Percentiles rank a stretch among this genome's conserved stretches.
These are phyloP conservation scores for Heliamphora exappendiculata DNA, from an alignment of 148 eudicot species.

Conservation along the genomic window DNA sequence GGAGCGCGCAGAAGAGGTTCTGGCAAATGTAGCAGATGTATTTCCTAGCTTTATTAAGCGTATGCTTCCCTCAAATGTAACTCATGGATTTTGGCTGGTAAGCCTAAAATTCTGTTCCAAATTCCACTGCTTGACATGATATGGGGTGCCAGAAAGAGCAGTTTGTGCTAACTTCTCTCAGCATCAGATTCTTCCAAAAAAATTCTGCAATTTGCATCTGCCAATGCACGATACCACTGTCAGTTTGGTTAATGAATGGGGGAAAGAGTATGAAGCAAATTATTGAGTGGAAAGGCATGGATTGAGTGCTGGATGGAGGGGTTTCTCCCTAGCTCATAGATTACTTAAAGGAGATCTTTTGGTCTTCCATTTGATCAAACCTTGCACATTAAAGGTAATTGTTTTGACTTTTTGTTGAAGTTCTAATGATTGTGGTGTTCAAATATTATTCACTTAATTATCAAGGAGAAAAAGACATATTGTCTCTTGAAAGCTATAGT, in stretches of 20 bases:
- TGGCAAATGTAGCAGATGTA: slow-evolving; percentile 19
- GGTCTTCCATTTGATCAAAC: slow-evolving; percentile 34
- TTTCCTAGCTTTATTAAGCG: slow-evolving; percentile 35
- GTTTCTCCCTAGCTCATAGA: slow-evolving; percentile 38
- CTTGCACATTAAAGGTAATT: slow-evolving; percentile 44
- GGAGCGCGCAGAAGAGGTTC: slow-evolving; percentile 37
- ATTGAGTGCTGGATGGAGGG: slow-evolving; percentile 56
- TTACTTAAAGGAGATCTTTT: slow-evolving; percentile 42
- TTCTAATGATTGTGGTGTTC: background rate
- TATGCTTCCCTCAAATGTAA: slow-evolving; percentile 58
- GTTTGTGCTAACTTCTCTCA: slow-evolving; percentile 15
- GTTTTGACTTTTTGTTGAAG: background rate
- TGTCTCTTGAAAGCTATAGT: background rate
- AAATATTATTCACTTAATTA: background rate
- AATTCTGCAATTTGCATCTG: slow-evolving; percentile 36
- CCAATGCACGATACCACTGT: slow-evolving; percentile 35
- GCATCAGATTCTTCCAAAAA: slow-evolving; percentile 35
- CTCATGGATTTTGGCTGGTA: slow-evolving; percentile 57
- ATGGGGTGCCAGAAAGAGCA: background rate
- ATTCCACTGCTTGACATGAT: background rate
- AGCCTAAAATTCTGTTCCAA: slow-evolving; percentile 3
- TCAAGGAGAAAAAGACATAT: background rate
- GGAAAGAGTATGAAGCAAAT: slow-evolving; percentile 32
- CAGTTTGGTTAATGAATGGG: slow-evolving; percentile 40
- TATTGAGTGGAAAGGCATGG: slow-evolving; percentile 39